Evolutionary conservation across 2,329 filamentous ascomycete genomes (phyloP).

Genomic region (Calonectria hongkongensis): DNA sequence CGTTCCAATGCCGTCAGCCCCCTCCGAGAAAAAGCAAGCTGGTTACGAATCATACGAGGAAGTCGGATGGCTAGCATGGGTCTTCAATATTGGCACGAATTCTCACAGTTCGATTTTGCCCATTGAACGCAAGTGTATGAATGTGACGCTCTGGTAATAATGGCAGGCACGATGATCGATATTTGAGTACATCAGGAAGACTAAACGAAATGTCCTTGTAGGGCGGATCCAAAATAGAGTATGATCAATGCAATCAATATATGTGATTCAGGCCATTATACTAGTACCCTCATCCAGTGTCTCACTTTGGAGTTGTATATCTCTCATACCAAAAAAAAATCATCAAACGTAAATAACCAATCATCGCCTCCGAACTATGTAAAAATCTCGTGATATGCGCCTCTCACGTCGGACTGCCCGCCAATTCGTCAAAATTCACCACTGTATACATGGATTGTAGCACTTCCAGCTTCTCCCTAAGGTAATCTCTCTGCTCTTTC

Average conservation of each 20-base stretch:
- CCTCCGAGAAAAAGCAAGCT: too few species aligned
- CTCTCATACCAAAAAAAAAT: not conserved
- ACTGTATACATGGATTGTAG: slow-evolving; percentile 58
- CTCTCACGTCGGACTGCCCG: slow-evolving; percentile 49
- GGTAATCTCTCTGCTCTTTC: slow-evolving; percentile 64
- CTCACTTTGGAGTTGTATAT: slow-evolving; percentile 3
- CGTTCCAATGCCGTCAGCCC: too few species aligned
- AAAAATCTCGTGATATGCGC: not conserved
- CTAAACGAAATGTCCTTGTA: not conserved
- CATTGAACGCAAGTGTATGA: too few species aligned
- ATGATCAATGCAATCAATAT: not conserved
- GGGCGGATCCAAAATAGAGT: not conserved
- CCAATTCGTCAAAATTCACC: slow-evolving; percentile 54
- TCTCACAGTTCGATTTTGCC: too few species aligned
- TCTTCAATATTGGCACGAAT: too few species aligned
- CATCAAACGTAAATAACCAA: slow-evolving; percentile 24
- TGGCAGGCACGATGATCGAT: not conserved
- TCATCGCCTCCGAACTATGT: not conserved
- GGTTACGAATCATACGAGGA: too few species aligned
- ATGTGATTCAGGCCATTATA: not conserved
- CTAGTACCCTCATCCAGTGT: not conserved
- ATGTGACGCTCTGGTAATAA: not conserved
- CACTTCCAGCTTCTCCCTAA: slow-evolving; percentile 62
- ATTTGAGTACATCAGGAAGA: too few species aligned
- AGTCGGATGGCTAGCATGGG: too few species aligned